A percentile compares a stretch with the other conserved stretches of the same genome.
phyloP scores from a whole-genome alignment of 352 stramenopile genomes.

The Peronosclerospora sorghi region DNA sequence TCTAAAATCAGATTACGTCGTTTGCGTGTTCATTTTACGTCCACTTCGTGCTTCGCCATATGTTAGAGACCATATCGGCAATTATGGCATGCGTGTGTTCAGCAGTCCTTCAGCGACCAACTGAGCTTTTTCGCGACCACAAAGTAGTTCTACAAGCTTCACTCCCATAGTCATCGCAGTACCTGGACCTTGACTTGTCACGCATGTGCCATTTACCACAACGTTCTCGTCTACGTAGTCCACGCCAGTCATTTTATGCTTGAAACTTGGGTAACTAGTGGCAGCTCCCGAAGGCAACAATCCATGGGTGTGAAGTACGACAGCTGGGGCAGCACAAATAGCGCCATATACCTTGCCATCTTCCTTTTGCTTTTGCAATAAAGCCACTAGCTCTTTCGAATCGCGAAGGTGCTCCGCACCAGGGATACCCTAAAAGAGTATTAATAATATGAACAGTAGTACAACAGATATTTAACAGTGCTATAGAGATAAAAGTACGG shows the following conservation, averaged over 20 bases:
- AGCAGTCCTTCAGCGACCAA: constrained; percentile 52
- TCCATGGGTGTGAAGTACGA: constrained; percentile 57
- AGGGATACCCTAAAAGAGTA: constrained; percentile 38
- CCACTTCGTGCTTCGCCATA: not conserved
- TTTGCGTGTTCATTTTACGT: too few species aligned
- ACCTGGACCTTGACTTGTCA: constrained; percentile 66
- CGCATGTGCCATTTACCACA: constrained; percentile 59
- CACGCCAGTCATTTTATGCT: constrained; percentile 42
- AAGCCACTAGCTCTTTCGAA: constrained; percentile 35
- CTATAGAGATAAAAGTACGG: too few species aligned
- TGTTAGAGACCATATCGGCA: not conserved
- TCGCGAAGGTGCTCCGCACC: constrained; percentile 62
- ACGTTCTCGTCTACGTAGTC: constrained; percentile 44
- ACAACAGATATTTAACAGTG: too few species aligned
- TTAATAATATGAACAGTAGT: not conserved
- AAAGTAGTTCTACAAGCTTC: constrained; percentile 71
- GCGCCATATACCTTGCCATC: constrained; percentile 53
- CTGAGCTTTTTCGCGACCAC: constrained; percentile 43
- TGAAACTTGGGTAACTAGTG: constrained; percentile 64
- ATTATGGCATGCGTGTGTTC: constrained; percentile 20
- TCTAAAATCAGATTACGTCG: too few species aligned
- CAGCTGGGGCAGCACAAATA: constrained; percentile 64
- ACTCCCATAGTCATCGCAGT: constrained; percentile 78
- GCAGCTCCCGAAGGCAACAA: constrained; percentile 31
- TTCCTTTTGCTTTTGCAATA: constrained; percentile 59